Evolutionary conservation across 2,329 filamentous ascomycete genomes (phyloP), one percentile per base, ranked within the genome.

Genomic region (Cladosporium sp.): DNA sequence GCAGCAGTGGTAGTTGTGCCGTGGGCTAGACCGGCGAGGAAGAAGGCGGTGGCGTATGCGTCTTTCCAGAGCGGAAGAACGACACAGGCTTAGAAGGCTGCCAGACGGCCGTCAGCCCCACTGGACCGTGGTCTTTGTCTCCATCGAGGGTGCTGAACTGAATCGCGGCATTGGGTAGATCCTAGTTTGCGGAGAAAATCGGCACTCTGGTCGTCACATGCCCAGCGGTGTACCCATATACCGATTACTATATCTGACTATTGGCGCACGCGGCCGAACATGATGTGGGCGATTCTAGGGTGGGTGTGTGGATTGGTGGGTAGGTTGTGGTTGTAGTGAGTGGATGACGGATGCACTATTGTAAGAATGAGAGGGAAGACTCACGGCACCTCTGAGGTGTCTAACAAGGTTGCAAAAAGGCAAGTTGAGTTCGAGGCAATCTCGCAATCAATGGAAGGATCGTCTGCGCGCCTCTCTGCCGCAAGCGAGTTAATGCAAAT

Each of bases 131-230:
- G n/a, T n/a, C n/a, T n/a, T n/a, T n/a, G 32, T 34, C 32, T 13
- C 32, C 32, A 34, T 34, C 32, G 32, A 13, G n/a, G 32, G 32
- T 34, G 32, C 4, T n/a, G 32, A 13, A 34, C 41, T 43, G 41
- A 43, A 32, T 43, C 41, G 18, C 11, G 41, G 11, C 29, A 34
- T 19, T 19, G 24, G n/a, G 11, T 24, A 42, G 20, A 18, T n/a
- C 40, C 13, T n/a, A 42, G 1, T n/a, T 4, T 19, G 22, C 43
- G 43, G 43, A 39, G 20, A 22, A 39, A 18, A 22, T 37, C 43
- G 43, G 43, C 43, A 19, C 13, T 38, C 43, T 27, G 22, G 22
- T 8, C 43, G 38, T 47, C 43, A 47, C 43, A 38, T 47, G 43
- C 34, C 43, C 37, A 32, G 43, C 43, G 43, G 43, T 47, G 43